phyloP scores from a whole-genome alignment of 352 stramenopile species.

The Paralagenidium karlingii region DNA sequence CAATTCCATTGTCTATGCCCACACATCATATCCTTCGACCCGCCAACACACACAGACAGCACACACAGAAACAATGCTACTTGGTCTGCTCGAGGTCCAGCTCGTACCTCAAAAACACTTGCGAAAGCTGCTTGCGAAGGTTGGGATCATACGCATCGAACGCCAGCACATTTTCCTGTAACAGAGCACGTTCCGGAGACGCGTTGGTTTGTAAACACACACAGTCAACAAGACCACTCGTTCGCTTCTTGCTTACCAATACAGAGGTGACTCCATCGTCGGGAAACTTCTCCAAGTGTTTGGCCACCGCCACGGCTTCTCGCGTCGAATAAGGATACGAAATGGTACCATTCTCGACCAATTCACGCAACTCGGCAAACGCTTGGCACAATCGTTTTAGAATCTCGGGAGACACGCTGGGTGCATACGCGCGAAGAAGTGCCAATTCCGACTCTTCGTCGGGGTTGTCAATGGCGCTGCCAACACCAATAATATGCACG shows the following conservation, averaged over 20 bases:
- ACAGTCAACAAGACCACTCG: background rate
- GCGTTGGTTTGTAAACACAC: background rate
- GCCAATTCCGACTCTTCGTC: constrained; percentile 85
- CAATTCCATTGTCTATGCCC: constrained; percentile 5
- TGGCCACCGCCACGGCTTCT: constrained; percentile 89
- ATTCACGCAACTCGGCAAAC: constrained; percentile 84
- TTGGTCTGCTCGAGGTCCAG: too few species aligned
- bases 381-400: constrained; percentile 74
- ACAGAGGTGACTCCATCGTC: constrained; percentile 80
- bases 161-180: constrained; percentile 89
- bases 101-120: constrained; percentile 71
- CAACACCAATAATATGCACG: background rate
- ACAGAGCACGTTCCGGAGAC: background rate
- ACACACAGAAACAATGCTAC: too few species aligned
- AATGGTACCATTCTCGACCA: constrained; percentile 83
- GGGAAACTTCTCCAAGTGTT: constrained; percentile 89
- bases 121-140: constrained; percentile 51
- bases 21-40: background rate
- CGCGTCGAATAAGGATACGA: constrained; percentile 92
- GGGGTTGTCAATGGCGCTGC: constrained; percentile 79
- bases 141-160: constrained; percentile 86
- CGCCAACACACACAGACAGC: constrained; percentile 1
- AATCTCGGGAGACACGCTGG: constrained; percentile 57
- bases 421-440: constrained; percentile 85
- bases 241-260: constrained; percentile 22